These are phyloP conservation scores for Claviceps humidiphila DNA, from an alignment of 2,329 filamentous ascomycete genomes.

Conservation along the genomic window DNA sequence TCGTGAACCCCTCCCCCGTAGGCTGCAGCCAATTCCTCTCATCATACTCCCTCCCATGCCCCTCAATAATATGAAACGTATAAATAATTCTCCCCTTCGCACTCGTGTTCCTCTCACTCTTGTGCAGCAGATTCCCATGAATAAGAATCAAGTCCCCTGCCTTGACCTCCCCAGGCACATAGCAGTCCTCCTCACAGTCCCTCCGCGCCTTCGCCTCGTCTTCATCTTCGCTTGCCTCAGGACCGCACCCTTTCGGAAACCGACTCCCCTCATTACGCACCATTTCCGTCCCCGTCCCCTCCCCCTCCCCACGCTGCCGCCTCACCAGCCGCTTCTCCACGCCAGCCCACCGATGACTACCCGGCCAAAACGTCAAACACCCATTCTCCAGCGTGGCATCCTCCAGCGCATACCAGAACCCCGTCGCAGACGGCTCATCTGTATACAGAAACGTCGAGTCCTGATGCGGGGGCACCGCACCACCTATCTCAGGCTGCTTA, in stretches of 20 bases:
- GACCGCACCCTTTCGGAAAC: conserved; percentile 45
- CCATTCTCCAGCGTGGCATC: conserved; percentile 80
- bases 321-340: conserved; percentile 66
- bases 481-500: conserved; percentile 94
- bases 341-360: conserved; percentile 63
- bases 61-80: conserved; percentile 94
- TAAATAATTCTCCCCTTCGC: conserved; percentile 84
- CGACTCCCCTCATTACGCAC: conserved; percentile 50
- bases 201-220: neutral
- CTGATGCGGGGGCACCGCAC: conserved; percentile 80
- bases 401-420: conserved; percentile 96
- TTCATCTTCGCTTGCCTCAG: conserved; percentile 20
- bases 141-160: conserved; percentile 85
- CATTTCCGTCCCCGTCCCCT: conserved; percentile 53
- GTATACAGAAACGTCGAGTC: conserved; percentile 91
- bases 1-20: conserved; percentile 65
- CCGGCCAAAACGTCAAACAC: conserved; percentile 74
- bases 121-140: conserved; percentile 89
- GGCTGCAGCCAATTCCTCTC: conserved; percentile 88
- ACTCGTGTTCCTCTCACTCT: conserved; percentile 87
- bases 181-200: conserved; percentile 20
- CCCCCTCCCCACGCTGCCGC: conserved; percentile 23
- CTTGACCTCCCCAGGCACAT: conserved; percentile 76
- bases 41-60: conserved; percentile 61
- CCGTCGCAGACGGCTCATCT: conserved; percentile 73